phyloP scores from a whole-genome alignment of 73 alveolate species.

The Symbiodinium pilosum region DNA sequence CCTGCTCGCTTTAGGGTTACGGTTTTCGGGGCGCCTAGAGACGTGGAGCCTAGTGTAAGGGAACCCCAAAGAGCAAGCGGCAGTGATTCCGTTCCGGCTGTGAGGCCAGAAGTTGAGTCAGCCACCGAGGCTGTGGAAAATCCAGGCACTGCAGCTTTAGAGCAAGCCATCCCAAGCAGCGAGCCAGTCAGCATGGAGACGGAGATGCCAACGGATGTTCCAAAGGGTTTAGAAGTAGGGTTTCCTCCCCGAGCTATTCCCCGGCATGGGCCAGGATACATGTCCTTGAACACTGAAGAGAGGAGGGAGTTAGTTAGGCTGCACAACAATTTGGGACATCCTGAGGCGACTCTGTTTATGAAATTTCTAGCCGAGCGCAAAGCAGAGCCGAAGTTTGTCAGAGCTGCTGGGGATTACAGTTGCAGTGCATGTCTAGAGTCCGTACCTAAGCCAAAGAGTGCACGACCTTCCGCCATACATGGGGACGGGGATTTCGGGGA shows the following conservation, averaged over 20 bases:
- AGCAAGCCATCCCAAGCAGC: background rate
- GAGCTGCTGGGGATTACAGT: background rate
- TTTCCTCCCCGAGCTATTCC: background rate
- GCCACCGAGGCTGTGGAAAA: background rate
- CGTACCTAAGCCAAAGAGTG: background rate
- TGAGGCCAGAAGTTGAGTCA: background rate
- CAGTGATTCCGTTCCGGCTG: background rate
- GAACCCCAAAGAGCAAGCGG: background rate
- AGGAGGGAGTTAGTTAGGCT: background rate
- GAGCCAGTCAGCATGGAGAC: background rate
- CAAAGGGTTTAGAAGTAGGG: background rate
- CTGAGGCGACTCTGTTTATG: background rate
- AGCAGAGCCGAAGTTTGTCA: background rate
- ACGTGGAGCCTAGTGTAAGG: background rate
- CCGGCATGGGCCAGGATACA: background rate
- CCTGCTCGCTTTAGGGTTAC: background rate
- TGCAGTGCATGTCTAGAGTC: background rate
- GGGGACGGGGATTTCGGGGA: background rate
- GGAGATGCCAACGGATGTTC: background rate
- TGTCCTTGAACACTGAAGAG: background rate
- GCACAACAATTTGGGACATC: constrained; percentile 22
- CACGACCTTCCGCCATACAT: background rate
- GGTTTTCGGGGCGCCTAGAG: background rate
- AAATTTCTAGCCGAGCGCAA: background rate
- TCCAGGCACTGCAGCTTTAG: background rate